Evolutionary conservation across 768 basidiomycete genomes (phyloP).

Genomic region (Pluteus cervinus): DNA sequence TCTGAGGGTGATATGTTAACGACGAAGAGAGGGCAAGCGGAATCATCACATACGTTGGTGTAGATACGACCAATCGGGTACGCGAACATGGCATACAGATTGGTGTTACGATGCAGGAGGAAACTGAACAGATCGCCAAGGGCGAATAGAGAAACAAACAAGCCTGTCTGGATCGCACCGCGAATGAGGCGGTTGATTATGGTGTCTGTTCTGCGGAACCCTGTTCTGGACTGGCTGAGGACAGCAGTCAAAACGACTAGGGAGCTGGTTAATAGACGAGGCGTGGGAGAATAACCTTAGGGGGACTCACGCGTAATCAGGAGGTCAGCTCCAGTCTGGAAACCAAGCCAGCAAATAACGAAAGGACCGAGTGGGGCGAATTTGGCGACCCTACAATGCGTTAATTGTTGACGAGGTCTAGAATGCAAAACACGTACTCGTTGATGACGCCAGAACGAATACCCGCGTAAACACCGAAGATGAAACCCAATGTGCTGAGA

Average conservation of each 20-base stretch:
- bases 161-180: conserved; percentile 48
- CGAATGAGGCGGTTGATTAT: conserved; percentile 49
- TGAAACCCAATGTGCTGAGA: conserved; percentile 31
- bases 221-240: conserved; percentile 38
- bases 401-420: not conserved
- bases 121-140: conserved; percentile 38
- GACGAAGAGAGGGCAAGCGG: not conserved
- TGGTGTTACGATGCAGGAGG: conserved; percentile 17
- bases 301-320: conserved; percentile 36
- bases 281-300: not conserved
- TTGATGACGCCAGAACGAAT: conserved; percentile 35
- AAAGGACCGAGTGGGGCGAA: conserved; percentile 33
- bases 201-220: conserved; percentile 45
- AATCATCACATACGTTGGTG: conserved; percentile 39
- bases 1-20: conserved; percentile 9
- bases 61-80: conserved; percentile 31
- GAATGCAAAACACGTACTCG: conserved; percentile 23
- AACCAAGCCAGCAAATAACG: conserved; percentile 40
- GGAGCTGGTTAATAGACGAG: not conserved
- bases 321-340: conserved; percentile 38
- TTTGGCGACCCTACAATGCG: conserved; percentile 28
- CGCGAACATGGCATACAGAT: conserved; percentile 28
- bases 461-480: conserved; percentile 38
- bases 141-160: conserved; percentile 47
- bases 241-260: conserved; percentile 23